Percentiles rank a stretch among this genome's conserved stretches.
Conservation (phyloP, 495 filamentous ascomycete species). For the Penicillium chermesinum region DNA sequence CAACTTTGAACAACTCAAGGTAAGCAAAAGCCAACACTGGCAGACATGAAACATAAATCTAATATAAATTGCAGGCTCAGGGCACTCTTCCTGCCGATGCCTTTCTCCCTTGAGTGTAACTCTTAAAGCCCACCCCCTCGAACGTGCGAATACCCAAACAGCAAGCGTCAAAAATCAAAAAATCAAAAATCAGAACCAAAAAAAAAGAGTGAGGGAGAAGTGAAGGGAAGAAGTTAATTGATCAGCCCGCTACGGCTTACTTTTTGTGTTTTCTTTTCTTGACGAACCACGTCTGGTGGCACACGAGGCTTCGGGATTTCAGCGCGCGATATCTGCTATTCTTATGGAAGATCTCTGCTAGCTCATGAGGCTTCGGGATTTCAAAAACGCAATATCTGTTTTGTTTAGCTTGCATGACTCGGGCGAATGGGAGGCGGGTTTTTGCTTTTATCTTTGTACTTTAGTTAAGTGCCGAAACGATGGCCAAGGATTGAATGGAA, state of each 20-base stretch:
- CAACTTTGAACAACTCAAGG: constrained; percentile 57
- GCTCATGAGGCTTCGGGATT: no score
- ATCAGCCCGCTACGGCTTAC: no score
- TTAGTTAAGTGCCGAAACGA: constrained; percentile 22
- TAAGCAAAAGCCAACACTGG: constrained; percentile 13
- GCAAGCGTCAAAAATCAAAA: neutral
- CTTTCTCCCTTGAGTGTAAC: constrained; percentile 27
- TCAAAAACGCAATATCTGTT: no score
- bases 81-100: constrained; percentile 37
- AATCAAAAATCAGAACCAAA: neutral
- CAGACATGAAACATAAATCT: constrained; percentile 4
- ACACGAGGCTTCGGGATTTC: no score
- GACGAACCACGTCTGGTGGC: no score
- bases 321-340: no score
- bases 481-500: constrained; percentile 3
- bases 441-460: constrained; percentile 17
- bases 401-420: constrained; percentile 33
- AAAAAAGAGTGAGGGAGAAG: constrained; percentile 9
- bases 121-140: no score
- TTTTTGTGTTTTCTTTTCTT: no score
- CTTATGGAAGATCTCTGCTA: no score
- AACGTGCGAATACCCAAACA: no score
- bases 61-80: constrained; percentile 29
- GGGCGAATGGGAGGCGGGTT: constrained; percentile 32
- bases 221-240: constrained; percentile 2